phyloP scores from a whole-genome alignment of 169 alveolate genomes.

The Plasmodium gallinaceum region DNA sequence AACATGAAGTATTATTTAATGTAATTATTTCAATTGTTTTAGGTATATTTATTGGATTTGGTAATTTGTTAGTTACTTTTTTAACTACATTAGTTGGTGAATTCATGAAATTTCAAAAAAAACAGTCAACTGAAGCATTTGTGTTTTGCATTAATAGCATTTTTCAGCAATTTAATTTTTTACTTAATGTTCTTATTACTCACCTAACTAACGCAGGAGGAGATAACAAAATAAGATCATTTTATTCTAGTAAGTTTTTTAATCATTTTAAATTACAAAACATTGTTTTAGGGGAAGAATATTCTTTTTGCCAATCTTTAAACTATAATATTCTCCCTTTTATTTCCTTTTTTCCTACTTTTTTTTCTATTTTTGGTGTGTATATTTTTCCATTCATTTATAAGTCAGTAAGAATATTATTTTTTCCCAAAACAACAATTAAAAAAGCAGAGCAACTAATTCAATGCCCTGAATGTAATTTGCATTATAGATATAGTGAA shows the following conservation, averaged over 20 bases:
- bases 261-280: slow-evolving; percentile 1
- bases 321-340: slow-evolving; percentile 42
- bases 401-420: slow-evolving; percentile 15
- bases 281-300: slow-evolving; percentile 44
- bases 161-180: slow-evolving; percentile 74
- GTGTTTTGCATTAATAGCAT: slow-evolving; percentile 68
- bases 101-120: slow-evolving; percentile 62
- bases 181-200: slow-evolving; percentile 78
- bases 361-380: slow-evolving; percentile 33
- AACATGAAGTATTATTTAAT: slow-evolving; percentile 24
- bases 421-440: background rate
- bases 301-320: slow-evolving; percentile 26
- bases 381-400: slow-evolving; percentile 27
- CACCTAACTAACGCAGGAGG: slow-evolving; percentile 84
- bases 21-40: slow-evolving; percentile 16
- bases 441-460: slow-evolving; percentile 31
- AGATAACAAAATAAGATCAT: slow-evolving; percentile 75
- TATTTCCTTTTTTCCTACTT: slow-evolving; percentile 24
- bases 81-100: slow-evolving; percentile 51
- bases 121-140: slow-evolving; percentile 77
- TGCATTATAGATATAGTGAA: slow-evolving; percentile 59
- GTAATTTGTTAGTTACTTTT: slow-evolving; percentile 76
- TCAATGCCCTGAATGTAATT: slow-evolving; percentile 39
- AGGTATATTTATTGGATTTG: slow-evolving; percentile 79
- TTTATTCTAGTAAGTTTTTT: slow-evolving; percentile 28